Base-by-base conservation (phyloP, 2,329 filamentous ascomycete genomes). In the Penicillium sp. region DNA sequence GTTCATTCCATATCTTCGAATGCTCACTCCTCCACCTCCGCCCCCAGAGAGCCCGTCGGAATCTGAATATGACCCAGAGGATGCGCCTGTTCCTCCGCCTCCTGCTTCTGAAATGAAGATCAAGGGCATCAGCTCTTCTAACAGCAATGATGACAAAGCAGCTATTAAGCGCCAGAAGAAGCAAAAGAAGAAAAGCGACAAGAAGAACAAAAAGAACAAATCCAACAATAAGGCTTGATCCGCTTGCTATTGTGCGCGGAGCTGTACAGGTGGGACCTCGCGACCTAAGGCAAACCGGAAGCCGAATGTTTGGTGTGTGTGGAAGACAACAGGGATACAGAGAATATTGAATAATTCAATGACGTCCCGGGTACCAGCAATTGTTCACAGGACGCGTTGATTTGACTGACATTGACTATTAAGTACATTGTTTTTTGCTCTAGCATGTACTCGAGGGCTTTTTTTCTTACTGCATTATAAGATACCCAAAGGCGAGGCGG, bases 1-100 rank as follows among this genome's bases (percentile, higher is more conserved):
- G 58, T 76, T 74, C 48, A 68, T 66, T 24, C 64, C 62, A 16
- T 66, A 70, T 47, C 56, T 57, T 52, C 67, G 63, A 30, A 45
- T 56, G 18, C 57, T 56, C 18, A 56, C 52, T 28, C 56, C 63
- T 50, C 62, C 62, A 46, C 60, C 65, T 9, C 67, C 67, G 20
- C 67, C 67, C 8, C 64, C 66, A 11, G 64, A 63, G 11, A 54
- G 55, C 64, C 33, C 64, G 16, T 56, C 57, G 20, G 57, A 59
- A 42, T 53, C 50, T n/a, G 57, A 59, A 4, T 59, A 59, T 46
- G 53, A 63, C 11, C 59, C 68, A 35, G 62, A 62, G 47, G 53
- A 60, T 35, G 62, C 60, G 2, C 45, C 55, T 46, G 48, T 58
- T 14, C 56, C 59, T 47, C 59, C 58, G 2, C 26, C 58, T 16